Percentiles rank a stretch among this genome's conserved stretches.
phyloP scores from a whole-genome alignment of 2,329 filamentous ascomycete species.

The Ophiocordyceps camponoti-rufipedis region DNA sequence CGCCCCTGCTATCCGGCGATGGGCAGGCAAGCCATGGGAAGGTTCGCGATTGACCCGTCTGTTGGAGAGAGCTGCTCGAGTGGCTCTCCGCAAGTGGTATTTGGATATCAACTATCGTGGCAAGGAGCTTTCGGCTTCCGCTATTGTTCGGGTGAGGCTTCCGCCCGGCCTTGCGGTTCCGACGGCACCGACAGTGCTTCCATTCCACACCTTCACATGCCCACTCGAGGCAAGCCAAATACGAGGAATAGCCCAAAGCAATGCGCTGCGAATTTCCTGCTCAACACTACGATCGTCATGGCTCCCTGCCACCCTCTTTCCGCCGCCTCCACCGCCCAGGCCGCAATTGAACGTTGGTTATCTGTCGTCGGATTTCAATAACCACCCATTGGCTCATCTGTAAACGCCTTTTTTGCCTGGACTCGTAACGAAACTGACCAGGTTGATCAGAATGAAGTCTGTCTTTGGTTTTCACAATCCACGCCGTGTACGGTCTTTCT shows the following conservation, averaged over 20 bases:
- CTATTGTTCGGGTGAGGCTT: slow-evolving; percentile 56
- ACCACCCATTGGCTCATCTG: slow-evolving; percentile 87
- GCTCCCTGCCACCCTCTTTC: slow-evolving; percentile 65
- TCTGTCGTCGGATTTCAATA: slow-evolving; percentile 96
- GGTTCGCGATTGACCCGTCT: slow-evolving; percentile 70
- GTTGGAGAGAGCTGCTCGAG: slow-evolving; percentile 66
- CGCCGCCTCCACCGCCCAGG: slow-evolving; percentile 65
- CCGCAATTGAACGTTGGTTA: slow-evolving; percentile 87
- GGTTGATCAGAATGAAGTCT: slow-evolving; percentile 60
- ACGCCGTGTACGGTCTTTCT: slow-evolving; percentile 62
- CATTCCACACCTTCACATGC: slow-evolving; percentile 95
- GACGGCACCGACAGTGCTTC: slow-evolving; percentile 79
- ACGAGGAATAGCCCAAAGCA: slow-evolving; percentile 84
- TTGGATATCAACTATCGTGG: slow-evolving; percentile 55
- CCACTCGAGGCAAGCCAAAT: slow-evolving; percentile 84
- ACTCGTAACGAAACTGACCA: not conserved
- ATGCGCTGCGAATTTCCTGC: slow-evolving; percentile 80
- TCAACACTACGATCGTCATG: slow-evolving; percentile 75
- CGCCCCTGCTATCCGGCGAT: slow-evolving; percentile 26
- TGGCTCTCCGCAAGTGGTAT: slow-evolving; percentile 74
- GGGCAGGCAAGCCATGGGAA: slow-evolving; percentile 71
- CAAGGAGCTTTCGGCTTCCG: slow-evolving; percentile 25
- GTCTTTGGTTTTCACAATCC: slow-evolving; percentile 84
- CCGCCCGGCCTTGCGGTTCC: slow-evolving; percentile 60
- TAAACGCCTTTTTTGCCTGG: slow-evolving; percentile 16